Conservation (phyloP, 768 basidiomycete species). For the Coprinopsis sp. region DNA sequence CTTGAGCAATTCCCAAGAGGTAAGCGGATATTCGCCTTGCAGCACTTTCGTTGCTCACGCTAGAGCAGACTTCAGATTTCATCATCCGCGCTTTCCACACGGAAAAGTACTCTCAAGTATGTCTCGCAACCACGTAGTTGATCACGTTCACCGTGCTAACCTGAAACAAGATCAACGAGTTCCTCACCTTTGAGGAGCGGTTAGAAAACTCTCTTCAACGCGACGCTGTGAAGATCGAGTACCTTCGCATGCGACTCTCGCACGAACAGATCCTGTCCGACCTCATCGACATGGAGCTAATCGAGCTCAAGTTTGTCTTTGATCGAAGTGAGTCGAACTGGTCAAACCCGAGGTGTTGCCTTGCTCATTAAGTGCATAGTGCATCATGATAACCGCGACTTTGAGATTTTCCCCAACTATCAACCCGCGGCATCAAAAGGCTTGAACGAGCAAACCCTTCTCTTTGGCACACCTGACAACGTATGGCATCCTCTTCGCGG, state of each 20-base stretch:
- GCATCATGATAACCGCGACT: constrained; percentile 87
- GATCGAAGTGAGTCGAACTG: constrained; percentile 52
- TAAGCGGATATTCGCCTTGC: constrained; percentile 22
- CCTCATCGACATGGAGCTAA: constrained; percentile 75
- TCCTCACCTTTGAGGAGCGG: constrained; percentile 73
- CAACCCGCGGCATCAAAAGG: constrained; percentile 53
- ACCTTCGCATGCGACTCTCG: constrained; percentile 76
- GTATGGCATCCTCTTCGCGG: constrained; percentile 33
- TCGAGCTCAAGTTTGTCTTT: constrained; percentile 80
- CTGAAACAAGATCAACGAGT: constrained; percentile 68
- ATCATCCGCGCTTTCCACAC: constrained; percentile 70
- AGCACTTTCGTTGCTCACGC: constrained; percentile 5
- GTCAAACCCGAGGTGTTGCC: neutral
- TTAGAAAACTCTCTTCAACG: constrained; percentile 83
- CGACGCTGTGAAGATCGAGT: constrained; percentile 77
- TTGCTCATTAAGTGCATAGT: constrained; percentile 23
- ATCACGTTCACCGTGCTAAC: neutral
- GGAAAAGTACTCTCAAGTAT: constrained; percentile 82
- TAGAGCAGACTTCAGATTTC: constrained; percentile 66
- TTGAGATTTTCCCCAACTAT: constrained; percentile 70
- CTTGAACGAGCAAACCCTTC: constrained; percentile 62
- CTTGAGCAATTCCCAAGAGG: constrained; percentile 74
- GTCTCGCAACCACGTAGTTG: neutral
- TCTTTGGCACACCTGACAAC: constrained; percentile 60
- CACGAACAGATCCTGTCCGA: constrained; percentile 71